phyloP scores from a whole-genome alignment of 305 asterid species.

The Solanum hybrid region DNA sequence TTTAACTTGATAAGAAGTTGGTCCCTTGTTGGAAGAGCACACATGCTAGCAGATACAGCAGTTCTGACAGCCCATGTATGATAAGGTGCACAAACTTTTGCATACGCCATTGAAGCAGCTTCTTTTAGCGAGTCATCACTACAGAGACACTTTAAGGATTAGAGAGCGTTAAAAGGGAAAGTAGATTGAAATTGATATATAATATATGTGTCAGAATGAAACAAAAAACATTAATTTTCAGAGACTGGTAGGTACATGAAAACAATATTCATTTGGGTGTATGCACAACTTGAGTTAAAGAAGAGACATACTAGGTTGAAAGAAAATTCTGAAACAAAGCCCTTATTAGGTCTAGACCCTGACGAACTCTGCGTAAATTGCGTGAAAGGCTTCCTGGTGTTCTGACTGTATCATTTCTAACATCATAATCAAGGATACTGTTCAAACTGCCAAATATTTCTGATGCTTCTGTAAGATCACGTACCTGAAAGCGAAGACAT shows the following conservation, averaged over 20 bases:
- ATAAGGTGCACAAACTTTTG: constrained; percentile 90
- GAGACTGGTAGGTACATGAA: background rate
- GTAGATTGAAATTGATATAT: background rate
- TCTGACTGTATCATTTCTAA: constrained; percentile 53
- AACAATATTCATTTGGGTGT: background rate
- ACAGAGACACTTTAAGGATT: constrained; percentile 12
- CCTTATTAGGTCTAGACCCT: constrained; percentile 93
- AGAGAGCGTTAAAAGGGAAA: background rate
- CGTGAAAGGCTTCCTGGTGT: constrained; percentile 83
- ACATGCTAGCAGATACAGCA: constrained; percentile 95
- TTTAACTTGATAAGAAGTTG: constrained; percentile 73
- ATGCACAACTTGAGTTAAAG: background rate
- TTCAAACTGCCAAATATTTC: constrained; percentile 40
- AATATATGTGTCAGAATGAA: background rate
- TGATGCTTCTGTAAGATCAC: constrained; percentile 63
- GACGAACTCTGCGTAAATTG: constrained; percentile 90
- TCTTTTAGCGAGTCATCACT: constrained; percentile 65
- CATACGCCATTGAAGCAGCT: constrained; percentile 77
- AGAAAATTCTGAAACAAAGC: constrained; percentile 74
- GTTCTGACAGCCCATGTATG: constrained; percentile 95
- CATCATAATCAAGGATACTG: constrained; percentile 51
- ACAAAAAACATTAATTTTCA: background rate
- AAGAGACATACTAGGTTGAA: constrained; percentile 46
- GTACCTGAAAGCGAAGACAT: constrained; percentile 37
- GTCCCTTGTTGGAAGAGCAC: constrained; percentile 84